Conservation (phyloP, 208 protist genomes). For the Borovskyia barvae region DNA sequence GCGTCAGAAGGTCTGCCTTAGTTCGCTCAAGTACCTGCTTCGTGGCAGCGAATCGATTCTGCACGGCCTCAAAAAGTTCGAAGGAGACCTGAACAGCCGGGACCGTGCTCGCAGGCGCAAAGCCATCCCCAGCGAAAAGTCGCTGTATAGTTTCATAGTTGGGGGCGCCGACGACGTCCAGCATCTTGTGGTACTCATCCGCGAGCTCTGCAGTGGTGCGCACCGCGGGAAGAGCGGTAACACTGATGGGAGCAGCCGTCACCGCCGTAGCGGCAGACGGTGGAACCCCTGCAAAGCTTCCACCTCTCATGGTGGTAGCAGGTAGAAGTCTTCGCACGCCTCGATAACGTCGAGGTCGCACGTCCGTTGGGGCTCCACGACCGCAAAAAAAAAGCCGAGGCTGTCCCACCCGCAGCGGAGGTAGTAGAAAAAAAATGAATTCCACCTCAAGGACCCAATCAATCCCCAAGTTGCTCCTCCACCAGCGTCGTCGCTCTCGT, state of each 20-base stretch:
- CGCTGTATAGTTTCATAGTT: slow-evolving; percentile 68
- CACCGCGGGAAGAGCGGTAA: background rate
- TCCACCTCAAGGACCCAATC: too few relatives aligned
- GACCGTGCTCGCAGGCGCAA: slow-evolving; percentile 49
- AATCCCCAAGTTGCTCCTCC: too few relatives aligned
- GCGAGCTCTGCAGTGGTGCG: slow-evolving; percentile 4
- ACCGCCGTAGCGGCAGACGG: background rate
- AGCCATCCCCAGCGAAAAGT: slow-evolving; percentile 45
- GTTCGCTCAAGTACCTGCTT: slow-evolving; percentile 73
- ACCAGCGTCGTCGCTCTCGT: too few relatives aligned
- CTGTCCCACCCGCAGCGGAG: too few relatives aligned
- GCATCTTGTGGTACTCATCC: slow-evolving; percentile 65
- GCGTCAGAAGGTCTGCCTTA: slow-evolving; percentile 54
- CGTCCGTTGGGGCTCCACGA: too few relatives aligned
- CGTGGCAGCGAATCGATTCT: slow-evolving; percentile 73
- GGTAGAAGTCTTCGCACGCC: too few relatives aligned
- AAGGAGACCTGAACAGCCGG: slow-evolving; percentile 78
- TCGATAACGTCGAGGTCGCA: too few relatives aligned
- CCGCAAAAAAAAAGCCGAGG: too few relatives aligned
- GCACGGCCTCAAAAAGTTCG: slow-evolving; percentile 85
- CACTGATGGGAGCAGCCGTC: background rate
- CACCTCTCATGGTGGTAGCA: too few relatives aligned
- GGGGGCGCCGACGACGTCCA: slow-evolving; percentile 57
- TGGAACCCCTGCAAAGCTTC: too few relatives aligned
- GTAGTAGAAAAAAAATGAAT: too few relatives aligned